Conservation (phyloP, 352 stramenopile genomes). For the Phytophthora macrochlamydospora region DNA sequence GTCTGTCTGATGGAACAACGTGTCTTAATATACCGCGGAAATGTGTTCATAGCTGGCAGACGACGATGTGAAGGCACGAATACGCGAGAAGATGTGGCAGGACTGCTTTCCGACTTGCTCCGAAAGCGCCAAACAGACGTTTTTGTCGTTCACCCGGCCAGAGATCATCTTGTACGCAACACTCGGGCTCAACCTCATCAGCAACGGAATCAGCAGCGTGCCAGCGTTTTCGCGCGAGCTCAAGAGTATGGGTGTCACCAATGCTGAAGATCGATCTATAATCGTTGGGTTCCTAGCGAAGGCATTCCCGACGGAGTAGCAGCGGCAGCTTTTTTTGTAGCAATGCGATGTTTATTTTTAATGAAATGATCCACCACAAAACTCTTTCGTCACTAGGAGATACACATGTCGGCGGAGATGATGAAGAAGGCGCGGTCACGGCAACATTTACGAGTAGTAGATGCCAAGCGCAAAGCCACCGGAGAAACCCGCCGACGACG, state of each 20-base stretch:
- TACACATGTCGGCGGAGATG: conserved; percentile 6
- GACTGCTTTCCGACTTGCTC: conserved; percentile 84
- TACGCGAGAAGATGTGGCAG: conserved; percentile 79
- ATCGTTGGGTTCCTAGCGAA: conserved; percentile 79
- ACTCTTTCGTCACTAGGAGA: conserved; percentile 2
- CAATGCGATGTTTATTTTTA: conserved; percentile 36
- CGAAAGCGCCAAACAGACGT: conserved; percentile 71
- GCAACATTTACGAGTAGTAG: conserved; percentile 48
- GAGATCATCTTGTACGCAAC: conserved; percentile 84
- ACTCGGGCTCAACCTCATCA: conserved; percentile 84
- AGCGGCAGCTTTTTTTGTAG: conserved; percentile 9
- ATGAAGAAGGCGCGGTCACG: not conserved
- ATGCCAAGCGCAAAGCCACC: conserved; percentile 78
- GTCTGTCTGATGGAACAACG: not conserved
- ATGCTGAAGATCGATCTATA: conserved; percentile 72
- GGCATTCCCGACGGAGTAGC: conserved; percentile 71
- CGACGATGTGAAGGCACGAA: conserved; percentile 44
- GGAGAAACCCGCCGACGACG: conserved; percentile 82
- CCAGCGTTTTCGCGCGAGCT: conserved; percentile 83
- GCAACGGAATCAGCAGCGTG: conserved; percentile 84
- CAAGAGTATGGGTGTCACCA: conserved; percentile 73
- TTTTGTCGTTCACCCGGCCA: conserved; percentile 73
- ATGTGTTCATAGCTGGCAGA: conserved; percentile 34
- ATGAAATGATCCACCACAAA: conserved; percentile 10
- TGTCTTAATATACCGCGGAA: no score